Percentiles rank a stretch among this genome's conserved stretches.
These are phyloP conservation scores for Pseudocercospora fuligena DNA, from an alignment of 2,329 filamentous ascomycete species.

Conservation along the genomic window DNA sequence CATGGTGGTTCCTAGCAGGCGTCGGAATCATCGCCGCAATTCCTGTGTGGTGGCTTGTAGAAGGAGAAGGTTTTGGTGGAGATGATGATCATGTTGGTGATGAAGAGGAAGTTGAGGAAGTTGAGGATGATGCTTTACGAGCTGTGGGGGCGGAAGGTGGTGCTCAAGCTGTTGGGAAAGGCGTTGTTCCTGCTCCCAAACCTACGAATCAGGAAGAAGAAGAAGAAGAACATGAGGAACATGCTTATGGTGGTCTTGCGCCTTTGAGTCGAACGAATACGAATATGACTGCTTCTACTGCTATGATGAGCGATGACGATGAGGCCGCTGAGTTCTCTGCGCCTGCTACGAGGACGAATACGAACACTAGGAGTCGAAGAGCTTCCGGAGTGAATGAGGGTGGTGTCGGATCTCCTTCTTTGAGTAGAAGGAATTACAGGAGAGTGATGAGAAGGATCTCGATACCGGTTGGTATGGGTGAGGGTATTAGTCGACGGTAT, in stretches of 20 bases:
- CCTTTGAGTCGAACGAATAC: conserved; percentile 41
- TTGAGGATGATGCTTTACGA: conserved; percentile 20
- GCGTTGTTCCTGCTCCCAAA: conserved; percentile 17
- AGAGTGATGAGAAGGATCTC: conserved; percentile 47
- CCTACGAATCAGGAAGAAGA: conserved; percentile 13
- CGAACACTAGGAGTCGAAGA: conserved; percentile 14
- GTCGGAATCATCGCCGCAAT: conserved; percentile 70
- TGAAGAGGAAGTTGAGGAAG: conserved; percentile 37
- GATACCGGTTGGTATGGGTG: conserved; percentile 53
- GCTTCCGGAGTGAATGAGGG: conserved; percentile 22
- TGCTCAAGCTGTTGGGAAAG: conserved; percentile 31
- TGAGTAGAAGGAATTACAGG: conserved; percentile 36
- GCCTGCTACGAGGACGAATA: conserved; percentile 13
- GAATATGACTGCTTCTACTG: conserved; percentile 35
- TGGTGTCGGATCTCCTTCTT: conserved; percentile 12
- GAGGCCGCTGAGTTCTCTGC: conserved; percentile 29
- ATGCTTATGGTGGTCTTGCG: conserved; percentile 44
- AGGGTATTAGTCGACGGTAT: conserved; percentile 48
- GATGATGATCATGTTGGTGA: conserved; percentile 45
- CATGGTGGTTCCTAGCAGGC: conserved; percentile 77
- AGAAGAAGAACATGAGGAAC: conserved; percentile 39
- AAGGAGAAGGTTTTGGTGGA: conserved; percentile 70
- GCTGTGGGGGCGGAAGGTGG: conserved; percentile 30
- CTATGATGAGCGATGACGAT: conserved; percentile 31
- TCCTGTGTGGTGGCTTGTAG: conserved; percentile 73